Evolutionary conservation across 1,284 basidiomycete species (phyloP).

Genomic region (Wolfiporia cocos): DNA sequence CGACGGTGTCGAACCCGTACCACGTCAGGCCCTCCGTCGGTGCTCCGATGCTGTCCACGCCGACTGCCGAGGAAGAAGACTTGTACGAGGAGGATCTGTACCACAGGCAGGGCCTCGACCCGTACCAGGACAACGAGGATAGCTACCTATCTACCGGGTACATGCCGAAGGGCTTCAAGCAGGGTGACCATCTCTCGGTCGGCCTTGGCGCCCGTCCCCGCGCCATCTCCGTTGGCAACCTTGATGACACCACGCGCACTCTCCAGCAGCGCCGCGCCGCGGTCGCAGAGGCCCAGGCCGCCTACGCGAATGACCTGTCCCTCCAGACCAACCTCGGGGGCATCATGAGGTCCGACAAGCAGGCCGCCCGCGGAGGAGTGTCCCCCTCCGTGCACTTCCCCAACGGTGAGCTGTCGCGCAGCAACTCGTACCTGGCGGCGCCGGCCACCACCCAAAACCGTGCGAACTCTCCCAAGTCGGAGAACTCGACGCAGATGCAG

Average conservation of each 20-base stretch:
- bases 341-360: constrained; percentile 55
- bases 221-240: constrained; percentile 86
- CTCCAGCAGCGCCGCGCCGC: constrained; percentile 60
- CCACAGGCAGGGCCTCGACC: constrained; percentile 31
- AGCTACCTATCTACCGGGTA: constrained; percentile 50
- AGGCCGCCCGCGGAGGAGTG: constrained; percentile 36
- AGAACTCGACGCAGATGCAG: constrained; percentile 68
- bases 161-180: constrained; percentile 69
- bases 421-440: constrained; percentile 62
- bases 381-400: constrained; percentile 69
- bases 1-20: constrained; percentile 84
- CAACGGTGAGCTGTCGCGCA: constrained; percentile 49
- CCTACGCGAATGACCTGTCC: constrained; percentile 54
- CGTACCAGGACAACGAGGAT: constrained; percentile 49
- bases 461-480: constrained; percentile 74
- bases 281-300: constrained; percentile 45
- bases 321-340: constrained; percentile 36
- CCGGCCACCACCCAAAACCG: constrained; percentile 54
- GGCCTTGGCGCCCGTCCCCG: constrained; percentile 59
- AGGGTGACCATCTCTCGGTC: constrained; percentile 56
- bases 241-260: constrained; percentile 70
- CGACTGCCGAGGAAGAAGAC: constrained; percentile 68
- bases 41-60: constrained; percentile 51
- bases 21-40: constrained; percentile 53
- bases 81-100: constrained; percentile 60